Base-by-base conservation (phyloP, 495 filamentous ascomycete genomes). In the Podospora comata region DNA sequence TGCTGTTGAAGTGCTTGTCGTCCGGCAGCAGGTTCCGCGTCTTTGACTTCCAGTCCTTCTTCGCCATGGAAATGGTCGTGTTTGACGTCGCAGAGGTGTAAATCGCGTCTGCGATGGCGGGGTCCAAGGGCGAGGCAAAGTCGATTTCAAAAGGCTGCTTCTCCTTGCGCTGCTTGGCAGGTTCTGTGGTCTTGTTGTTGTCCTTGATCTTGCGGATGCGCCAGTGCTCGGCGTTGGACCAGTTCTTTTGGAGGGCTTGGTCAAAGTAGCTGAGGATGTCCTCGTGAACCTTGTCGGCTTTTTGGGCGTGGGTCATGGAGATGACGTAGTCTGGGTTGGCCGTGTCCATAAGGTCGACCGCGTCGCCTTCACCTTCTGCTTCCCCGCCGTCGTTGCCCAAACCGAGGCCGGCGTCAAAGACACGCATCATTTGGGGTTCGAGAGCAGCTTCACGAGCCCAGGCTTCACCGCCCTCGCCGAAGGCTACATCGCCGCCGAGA, bases 141-240 rank as follows among this genome's bases (percentile, higher is more conserved):
- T 98, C 91, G 67, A 99, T 96, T 73, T 94, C 91, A 72, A 98
- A 98, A 0, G 91, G 90, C 74, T 97, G 95, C 75, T 97, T 98
- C 75, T 98, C 96, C 77, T 97, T 98, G 62, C 92, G 83, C 67
- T 85, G 83, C 67, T 84, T 84, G 6, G 86, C 78, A 0, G 83
- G 79, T 48, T 82, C 84, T 16, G 85, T 80, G 39, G 83, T 76
- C 72, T 91, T 92, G 66, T 85, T 87, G 68, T 86, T 84, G 66
- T 95, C 91, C 78, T 97, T 97, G 77, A 99, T 94, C 75, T 90
- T 91, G 56, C 92, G 85, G 73, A 99, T 98, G 71, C 94, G 88
- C 95, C 95, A 99, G 79, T 99, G 96, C 76, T 99, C 96, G 53
- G 95, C 95, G 60, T 93, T 96, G n/a, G 92, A 92, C 95, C 95